phyloP scores from a whole-genome alignment of 1,284 basidiomycete genomes.

The Microbotryum saponariae region DNA sequence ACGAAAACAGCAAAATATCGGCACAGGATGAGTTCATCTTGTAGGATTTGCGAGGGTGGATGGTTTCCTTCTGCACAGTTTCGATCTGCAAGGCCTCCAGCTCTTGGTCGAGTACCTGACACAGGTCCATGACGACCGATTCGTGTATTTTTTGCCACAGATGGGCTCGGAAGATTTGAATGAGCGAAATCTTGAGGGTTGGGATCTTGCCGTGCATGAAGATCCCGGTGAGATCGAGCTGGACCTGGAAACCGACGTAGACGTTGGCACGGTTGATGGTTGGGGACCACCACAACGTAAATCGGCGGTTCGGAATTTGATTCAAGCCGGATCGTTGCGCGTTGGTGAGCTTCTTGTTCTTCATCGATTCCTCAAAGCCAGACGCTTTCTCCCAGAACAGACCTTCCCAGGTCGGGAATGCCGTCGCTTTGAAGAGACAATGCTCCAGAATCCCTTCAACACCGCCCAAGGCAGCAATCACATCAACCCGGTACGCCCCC shows the following conservation, averaged over 20 bases:
- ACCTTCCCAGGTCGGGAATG: slow-evolving; percentile 53
- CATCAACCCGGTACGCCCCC: slow-evolving; percentile 97
- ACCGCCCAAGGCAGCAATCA: slow-evolving; percentile 96
- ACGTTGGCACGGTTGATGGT: slow-evolving; percentile 97
- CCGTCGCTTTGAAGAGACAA: slow-evolving; percentile 77
- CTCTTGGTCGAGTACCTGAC: slow-evolving; percentile 99
- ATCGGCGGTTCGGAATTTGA: slow-evolving; percentile 91
- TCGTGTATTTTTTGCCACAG: slow-evolving; percentile 94
- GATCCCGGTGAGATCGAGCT: slow-evolving; percentile 84
- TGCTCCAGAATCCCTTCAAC: slow-evolving; percentile 92
- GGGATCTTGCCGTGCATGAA: slow-evolving; percentile 96
- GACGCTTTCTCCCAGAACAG: slow-evolving; percentile 72
- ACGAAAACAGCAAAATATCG: slow-evolving; percentile 94
- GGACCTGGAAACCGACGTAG: slow-evolving; percentile 99
- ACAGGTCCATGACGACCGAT: slow-evolving; percentile 58
- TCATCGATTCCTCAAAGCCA: slow-evolving; percentile 31
- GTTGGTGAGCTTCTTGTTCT: slow-evolving; percentile 61
- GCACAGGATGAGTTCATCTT: slow-evolving; percentile 97
- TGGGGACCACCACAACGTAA: slow-evolving; percentile 99
- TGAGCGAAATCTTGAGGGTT: slow-evolving; percentile 92
- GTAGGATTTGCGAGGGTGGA: slow-evolving; percentile 97
- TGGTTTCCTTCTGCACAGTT: slow-evolving; percentile 99
- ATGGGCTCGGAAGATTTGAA: slow-evolving; percentile 99
- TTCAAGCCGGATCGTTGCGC: slow-evolving; percentile 93
- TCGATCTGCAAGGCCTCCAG: slow-evolving; percentile 97